Conservation (phyloP, 352 stramenopile species). For the Peronosclerospora sorghi region DNA sequence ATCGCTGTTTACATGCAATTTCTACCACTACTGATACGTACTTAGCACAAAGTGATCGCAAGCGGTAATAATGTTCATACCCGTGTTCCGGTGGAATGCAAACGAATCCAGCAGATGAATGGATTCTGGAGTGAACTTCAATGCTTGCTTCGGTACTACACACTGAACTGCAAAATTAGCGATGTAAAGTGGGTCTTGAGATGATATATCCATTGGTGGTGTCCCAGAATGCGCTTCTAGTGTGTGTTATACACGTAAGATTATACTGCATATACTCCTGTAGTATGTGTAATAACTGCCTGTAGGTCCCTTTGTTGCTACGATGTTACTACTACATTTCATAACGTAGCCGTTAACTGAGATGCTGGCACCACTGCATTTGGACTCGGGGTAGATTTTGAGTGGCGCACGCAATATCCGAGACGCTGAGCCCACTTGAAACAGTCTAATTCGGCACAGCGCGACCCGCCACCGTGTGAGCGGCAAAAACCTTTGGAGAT, state of each 20-base stretch:
- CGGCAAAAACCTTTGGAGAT: slow-evolving; percentile 82
- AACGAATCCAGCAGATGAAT: slow-evolving; percentile 24
- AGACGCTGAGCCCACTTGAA: slow-evolving; percentile 67
- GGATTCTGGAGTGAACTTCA: slow-evolving; percentile 20
- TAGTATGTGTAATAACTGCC: too few species aligned
- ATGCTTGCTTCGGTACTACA: slow-evolving; percentile 9
- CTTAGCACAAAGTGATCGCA: neutral
- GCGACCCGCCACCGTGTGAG: slow-evolving; percentile 66
- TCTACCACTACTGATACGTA: slow-evolving; percentile 47
- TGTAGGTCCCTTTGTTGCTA: neutral
- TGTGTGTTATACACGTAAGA: slow-evolving; percentile 11
- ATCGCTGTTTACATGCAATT: slow-evolving; percentile 52
- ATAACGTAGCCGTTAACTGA: slow-evolving; percentile 1
- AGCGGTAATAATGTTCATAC: slow-evolving; percentile 7
- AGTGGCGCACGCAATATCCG: slow-evolving; percentile 67
- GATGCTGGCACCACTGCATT: slow-evolving; percentile 1
- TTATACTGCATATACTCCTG: too few species aligned
- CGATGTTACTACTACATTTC: neutral
- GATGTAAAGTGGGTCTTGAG: slow-evolving; percentile 12
- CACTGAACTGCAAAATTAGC: slow-evolving; percentile 29
- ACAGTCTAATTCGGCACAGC: slow-evolving; percentile 56
- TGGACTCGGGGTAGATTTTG: slow-evolving; percentile 21
- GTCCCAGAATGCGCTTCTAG: neutral
- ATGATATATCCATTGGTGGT: neutral
- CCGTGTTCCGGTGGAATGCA: slow-evolving; percentile 22